Evolutionary conservation across 108 stramenopile genomes (phyloP).

Genomic region (Pseudonitzschia multistriata): DNA sequence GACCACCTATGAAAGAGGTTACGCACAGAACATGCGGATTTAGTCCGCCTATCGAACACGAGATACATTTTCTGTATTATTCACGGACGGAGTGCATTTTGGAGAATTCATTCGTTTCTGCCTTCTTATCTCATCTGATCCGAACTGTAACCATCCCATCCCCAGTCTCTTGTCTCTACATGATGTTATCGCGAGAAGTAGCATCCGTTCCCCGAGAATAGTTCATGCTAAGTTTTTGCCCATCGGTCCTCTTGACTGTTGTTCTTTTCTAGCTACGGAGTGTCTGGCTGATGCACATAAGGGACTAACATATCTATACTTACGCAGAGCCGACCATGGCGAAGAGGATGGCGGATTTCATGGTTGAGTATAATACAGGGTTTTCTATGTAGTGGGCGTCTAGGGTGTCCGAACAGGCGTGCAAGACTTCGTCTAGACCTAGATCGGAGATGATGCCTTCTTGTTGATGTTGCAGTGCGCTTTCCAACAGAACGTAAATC

Average conservation of each 20-base stretch:
- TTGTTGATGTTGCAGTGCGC: neutral
- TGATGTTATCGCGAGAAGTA: too few species aligned
- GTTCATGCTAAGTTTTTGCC: too few species aligned
- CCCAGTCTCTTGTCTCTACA: too few species aligned
- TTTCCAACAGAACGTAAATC: neutral
- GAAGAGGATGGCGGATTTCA: conserved; percentile 48
- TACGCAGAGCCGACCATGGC: conserved; percentile 57
- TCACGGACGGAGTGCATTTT: too few species aligned
- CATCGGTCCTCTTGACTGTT: neutral
- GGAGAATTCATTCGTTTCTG: too few species aligned
- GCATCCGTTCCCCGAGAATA: too few species aligned
- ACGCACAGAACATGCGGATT: too few species aligned
- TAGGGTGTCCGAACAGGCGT: neutral
- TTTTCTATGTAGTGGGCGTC: conserved; percentile 4
- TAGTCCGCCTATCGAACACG: too few species aligned
- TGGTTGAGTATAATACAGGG: conserved; percentile 28
- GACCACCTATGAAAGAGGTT: too few species aligned
- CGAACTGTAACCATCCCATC: too few species aligned
- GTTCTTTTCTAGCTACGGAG: neutral
- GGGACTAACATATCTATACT: conserved; percentile 18
- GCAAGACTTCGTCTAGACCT: neutral
- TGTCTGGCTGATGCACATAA: neutral
- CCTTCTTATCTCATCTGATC: too few species aligned
- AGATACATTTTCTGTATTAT: too few species aligned
- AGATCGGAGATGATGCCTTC: neutral